phyloP scores from a whole-genome alignment of 805 yeast genomes.

The Ogataea ramenticola region DNA sequence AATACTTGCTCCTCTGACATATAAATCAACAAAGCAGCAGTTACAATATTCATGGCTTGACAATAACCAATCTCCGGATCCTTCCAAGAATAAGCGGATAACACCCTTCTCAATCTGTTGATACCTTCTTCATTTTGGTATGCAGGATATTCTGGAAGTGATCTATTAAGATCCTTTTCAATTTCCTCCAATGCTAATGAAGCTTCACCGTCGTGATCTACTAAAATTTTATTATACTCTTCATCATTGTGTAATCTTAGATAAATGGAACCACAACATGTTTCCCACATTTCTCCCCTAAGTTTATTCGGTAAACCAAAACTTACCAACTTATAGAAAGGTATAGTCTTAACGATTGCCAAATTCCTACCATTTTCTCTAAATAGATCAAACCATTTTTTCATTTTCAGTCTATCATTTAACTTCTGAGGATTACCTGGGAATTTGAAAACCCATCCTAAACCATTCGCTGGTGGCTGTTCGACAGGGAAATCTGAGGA shows the following conservation, averaged over 20 bases:
- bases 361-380: conserved; percentile 79
- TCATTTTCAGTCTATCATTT: conserved; percentile 78
- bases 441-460: conserved; percentile 76
- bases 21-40: conserved; percentile 69
- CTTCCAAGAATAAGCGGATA: conserved; percentile 94
- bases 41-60: conserved; percentile 96
- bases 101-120: conserved; percentile 71
- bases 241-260: conserved; percentile 54
- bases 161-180: conserved; percentile 90
- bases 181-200: conserved; percentile 93
- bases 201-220: conserved; percentile 51
- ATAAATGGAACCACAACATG: conserved; percentile 80
- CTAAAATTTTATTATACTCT: conserved; percentile 52
- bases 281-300: conserved; percentile 96
- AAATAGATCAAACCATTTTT: conserved; percentile 91
- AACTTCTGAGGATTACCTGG: conserved; percentile 82
- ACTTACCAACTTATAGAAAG: conserved; percentile 75
- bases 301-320: conserved; percentile 92
- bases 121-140: conserved; percentile 87
- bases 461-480: conserved; percentile 69
- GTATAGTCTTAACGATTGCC: conserved; percentile 63
- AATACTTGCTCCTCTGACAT: conserved; percentile 97
- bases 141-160: conserved; percentile 93
- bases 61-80: conserved; percentile 97
- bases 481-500: conserved; percentile 34